These are phyloP conservation scores for Penicillium taxi DNA, from an alignment of 495 filamentous ascomycete genomes.

Conservation along the genomic window DNA sequence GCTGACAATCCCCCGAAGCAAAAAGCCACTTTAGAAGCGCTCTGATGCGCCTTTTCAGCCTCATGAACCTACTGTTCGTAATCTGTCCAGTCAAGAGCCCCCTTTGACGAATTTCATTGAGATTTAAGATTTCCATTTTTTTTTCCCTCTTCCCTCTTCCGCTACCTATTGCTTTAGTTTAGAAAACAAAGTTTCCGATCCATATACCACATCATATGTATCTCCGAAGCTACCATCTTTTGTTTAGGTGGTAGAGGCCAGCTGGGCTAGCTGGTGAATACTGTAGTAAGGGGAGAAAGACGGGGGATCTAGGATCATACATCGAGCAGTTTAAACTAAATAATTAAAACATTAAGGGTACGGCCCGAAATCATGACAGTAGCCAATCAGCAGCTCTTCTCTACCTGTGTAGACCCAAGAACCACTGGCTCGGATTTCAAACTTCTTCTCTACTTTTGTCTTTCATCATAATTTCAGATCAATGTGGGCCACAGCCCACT, in stretches of 20 bases:
- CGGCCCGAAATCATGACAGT: not conserved
- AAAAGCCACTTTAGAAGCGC: constrained; percentile 15
- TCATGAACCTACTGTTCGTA: constrained; percentile 9
- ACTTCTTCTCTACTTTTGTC: no score
- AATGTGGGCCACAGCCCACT: not conserved
- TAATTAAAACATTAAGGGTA: not conserved
- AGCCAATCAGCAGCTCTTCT: no score
- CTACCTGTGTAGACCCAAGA: no score
- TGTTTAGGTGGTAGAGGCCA: not conserved
- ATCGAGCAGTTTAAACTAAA: no score
- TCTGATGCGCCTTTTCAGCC: constrained; percentile 21
- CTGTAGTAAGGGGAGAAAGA: not conserved
- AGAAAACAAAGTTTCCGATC: no score
- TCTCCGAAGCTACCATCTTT: not conserved
- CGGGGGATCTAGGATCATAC: not conserved
- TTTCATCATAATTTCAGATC: no score
- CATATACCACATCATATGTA: constrained; percentile 1
- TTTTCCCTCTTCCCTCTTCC: not conserved
- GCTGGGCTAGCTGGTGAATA: not conserved
- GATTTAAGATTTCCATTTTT: not conserved
- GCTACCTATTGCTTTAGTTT: not conserved
- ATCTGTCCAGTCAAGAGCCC: constrained; percentile 21
- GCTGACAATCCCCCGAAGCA: constrained; percentile 18
- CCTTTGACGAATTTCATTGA: constrained; percentile 5
- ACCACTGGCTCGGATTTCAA: no score